Evolutionary conservation across 208 protist genomes (phyloP), one percentile per base, ranked within the genome.

Genomic region (Polymyxa betae): DNA sequence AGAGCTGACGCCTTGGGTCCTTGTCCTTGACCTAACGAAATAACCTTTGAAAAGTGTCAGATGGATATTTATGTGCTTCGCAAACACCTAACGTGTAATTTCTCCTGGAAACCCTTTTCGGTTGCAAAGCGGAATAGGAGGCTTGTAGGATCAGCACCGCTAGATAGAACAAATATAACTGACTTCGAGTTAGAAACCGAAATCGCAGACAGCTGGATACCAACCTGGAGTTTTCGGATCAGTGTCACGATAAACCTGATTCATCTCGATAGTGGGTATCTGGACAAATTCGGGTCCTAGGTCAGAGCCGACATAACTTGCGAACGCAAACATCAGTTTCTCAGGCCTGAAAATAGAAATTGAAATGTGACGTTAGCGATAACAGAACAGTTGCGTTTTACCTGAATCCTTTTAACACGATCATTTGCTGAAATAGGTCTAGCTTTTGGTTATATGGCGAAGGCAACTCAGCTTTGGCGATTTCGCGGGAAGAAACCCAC

Each of bases 1-100:
- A 98, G 94, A 32, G 92, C 82, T 91, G 96, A 97, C n/a, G 98
- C 98, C 77, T 97, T 97, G 77, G 91, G 92, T 0, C 95, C 96
- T 92, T 99, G 97, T 32, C 98, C 98, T 92, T 99, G 98, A 12
- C 98, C 98, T 0, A 99, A 94, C 45, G 98, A 98, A 29, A 98
- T 41, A 49, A 91, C 64, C n/a, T 89, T 0, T 91, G 0, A 24
- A 52, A 89, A 29, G 92, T 93, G 49, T 93, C 92, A 0, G 20
- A 29, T 77, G 92, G 77, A 66, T 93, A 91, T 0, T 91, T 89
- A 32, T 93, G 38, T 24, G 0, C 32, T 38, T 93, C 90, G 10
- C 92, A 82, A 38, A 90, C 44, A 24, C 0, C 16, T 96, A 90
- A 95, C 95, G 91, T 97, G 94, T 38, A 98, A 92, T 0, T 95